Conservation (phyloP, 2,329 filamentous ascomycete genomes). For the Fusarium hainanense region DNA sequence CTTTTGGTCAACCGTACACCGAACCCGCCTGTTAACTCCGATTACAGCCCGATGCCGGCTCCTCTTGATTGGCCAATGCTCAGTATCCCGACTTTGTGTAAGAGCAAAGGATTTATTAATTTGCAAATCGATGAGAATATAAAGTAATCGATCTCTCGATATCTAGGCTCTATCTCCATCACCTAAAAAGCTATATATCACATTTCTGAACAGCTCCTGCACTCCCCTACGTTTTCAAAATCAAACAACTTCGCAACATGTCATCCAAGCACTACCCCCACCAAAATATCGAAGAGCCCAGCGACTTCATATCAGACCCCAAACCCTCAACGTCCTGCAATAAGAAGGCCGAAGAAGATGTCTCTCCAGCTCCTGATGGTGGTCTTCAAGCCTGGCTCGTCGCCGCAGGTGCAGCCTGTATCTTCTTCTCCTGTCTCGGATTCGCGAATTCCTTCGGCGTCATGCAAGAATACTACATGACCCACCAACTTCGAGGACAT, state of each 20-base stretch:
- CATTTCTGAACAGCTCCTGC: no score
- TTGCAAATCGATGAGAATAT: accelerated
- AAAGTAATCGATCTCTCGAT: background rate
- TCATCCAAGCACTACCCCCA: background rate
- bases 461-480: slow-evolving; percentile 58
- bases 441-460: slow-evolving; percentile 59
- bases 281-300: accelerated
- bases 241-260: background rate
- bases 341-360: accelerated
- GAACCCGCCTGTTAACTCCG: background rate
- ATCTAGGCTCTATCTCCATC: background rate
- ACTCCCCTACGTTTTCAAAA: background rate
- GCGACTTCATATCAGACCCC: accelerated
- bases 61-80: background rate
- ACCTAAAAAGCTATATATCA: no score
- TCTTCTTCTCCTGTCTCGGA: slow-evolving; percentile 55
- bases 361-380: slow-evolving; percentile 44
- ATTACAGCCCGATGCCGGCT: background rate
- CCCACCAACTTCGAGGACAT: slow-evolving; percentile 48
- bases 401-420: slow-evolving; percentile 49
- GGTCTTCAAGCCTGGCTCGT: slow-evolving; percentile 56
- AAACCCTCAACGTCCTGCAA: accelerated
- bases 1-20: slow-evolving; percentile 31
- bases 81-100: background rate
- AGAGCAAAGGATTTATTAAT: background rate